Evolutionary conservation across 78 protist genomes (phyloP).

Genomic region (Dictyostelium purpureum): DNA sequence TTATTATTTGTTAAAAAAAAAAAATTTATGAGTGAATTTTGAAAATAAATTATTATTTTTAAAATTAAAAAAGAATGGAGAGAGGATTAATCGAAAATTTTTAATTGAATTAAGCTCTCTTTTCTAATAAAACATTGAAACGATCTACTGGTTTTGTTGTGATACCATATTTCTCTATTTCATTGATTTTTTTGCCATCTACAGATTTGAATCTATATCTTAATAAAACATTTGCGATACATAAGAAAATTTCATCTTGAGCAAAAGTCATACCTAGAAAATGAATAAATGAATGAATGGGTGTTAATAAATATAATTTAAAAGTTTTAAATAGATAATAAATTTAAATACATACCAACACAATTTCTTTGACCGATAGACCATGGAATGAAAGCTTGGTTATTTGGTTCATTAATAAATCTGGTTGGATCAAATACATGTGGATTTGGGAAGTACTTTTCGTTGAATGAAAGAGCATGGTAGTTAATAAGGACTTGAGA

Average conservation of each 20-base stretch:
- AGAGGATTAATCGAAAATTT: too few relatives aligned
- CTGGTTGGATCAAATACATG: constrained; percentile 1
- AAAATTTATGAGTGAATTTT: too few relatives aligned
- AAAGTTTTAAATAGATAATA: too few relatives aligned
- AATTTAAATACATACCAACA: background rate
- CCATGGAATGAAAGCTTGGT: background rate
- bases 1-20: too few relatives aligned
- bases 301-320: too few relatives aligned
- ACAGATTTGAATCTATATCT: background rate
- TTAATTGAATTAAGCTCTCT: background rate
- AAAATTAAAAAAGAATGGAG: too few relatives aligned
- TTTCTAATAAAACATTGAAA: background rate
- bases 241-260: background rate
- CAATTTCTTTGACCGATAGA: background rate
- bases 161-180: constrained; percentile 21
- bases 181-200: background rate
- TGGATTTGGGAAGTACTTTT: constrained; percentile 13
- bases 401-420: background rate
- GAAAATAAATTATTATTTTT: too few relatives aligned
- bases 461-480: background rate
- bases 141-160: constrained; percentile 11
- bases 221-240: background rate
- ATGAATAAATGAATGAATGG: too few relatives aligned
- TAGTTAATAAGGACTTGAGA: constrained; percentile 12
- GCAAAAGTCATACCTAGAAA: constrained; percentile 13